These are phyloP conservation scores for Mollisiaceae sp. DNA, from an alignment of 2,329 filamentous ascomycete species.

Conservation along the genomic window DNA sequence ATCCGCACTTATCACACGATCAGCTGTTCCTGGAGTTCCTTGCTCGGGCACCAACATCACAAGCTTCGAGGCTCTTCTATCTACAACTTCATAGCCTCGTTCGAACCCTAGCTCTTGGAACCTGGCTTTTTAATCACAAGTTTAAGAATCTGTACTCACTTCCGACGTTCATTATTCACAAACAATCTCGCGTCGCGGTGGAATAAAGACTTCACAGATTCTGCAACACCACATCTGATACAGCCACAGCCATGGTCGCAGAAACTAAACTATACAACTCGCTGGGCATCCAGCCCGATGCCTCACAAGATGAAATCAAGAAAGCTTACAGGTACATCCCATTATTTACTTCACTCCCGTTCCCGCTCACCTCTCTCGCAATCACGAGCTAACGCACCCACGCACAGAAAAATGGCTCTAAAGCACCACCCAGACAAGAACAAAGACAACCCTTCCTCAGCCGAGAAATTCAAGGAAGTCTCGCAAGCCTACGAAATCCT, in stretches of 20 bases:
- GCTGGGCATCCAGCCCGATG: slow-evolving; percentile 77
- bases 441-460: slow-evolving; percentile 82
- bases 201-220: not conserved
- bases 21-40: slow-evolving; percentile 27
- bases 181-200: not conserved
- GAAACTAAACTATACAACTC: slow-evolving; percentile 96
- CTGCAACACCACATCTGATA: not conserved
- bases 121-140: not conserved
- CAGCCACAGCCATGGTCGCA: slow-evolving; percentile 71
- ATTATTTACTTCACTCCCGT: not conserved
- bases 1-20: slow-evolving; percentile 28
- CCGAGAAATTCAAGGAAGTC: slow-evolving; percentile 97
- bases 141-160: slow-evolving; percentile 1
- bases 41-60: slow-evolving; percentile 7
- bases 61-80: slow-evolving; percentile 27
- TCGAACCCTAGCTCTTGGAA: not conserved
- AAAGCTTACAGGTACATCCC: slow-evolving; percentile 82
- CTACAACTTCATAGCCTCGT: slow-evolving; percentile 11
- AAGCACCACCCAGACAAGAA: slow-evolving; percentile 99
- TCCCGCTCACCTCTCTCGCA: not conserved
- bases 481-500: slow-evolving; percentile 98
- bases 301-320: slow-evolving; percentile 93
- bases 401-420: slow-evolving; percentile 77
- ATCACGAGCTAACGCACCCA: slow-evolving; percentile 23
- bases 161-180: slow-evolving; percentile 6